Conservation (phyloP, 768 basidiomycete genomes). For the Kwoniella europaea region DNA sequence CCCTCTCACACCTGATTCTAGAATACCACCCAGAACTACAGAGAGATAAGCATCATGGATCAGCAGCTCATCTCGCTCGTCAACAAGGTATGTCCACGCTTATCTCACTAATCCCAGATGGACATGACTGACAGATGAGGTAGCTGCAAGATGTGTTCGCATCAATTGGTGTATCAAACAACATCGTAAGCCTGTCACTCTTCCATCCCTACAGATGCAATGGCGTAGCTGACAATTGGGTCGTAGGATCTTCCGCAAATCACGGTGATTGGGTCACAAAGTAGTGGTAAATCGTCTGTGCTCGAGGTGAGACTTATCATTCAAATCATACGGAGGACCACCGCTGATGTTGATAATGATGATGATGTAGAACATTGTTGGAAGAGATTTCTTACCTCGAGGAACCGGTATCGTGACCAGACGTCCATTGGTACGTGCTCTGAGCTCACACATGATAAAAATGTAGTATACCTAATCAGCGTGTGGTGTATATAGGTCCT, state of each 20-base stretch:
- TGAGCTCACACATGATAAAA: neutral
- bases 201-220: constrained; percentile 20
- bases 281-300: constrained; percentile 61
- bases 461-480: neutral
- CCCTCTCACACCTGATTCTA: neutral
- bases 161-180: constrained; percentile 56
- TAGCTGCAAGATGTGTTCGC: constrained; percentile 60
- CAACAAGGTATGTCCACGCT: constrained; percentile 55
- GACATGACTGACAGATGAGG: neutral
- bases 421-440: constrained; percentile 77
- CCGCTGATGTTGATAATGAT: neutral
- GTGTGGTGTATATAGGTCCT: constrained; percentile 66
- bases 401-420: constrained; percentile 98
- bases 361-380: constrained; percentile 81
- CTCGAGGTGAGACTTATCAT: constrained; percentile 56
- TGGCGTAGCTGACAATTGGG: neutral
- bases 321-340: too few species aligned
- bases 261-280: constrained; percentile 61
- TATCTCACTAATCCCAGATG: constrained; percentile 2
- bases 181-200: constrained; percentile 42
- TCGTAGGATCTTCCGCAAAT: constrained; percentile 61
- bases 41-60: constrained; percentile 48
- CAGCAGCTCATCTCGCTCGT: constrained; percentile 59
- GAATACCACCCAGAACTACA: neutral
- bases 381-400: constrained; percentile 96